These are phyloP conservation scores for Apiotrichum veenhuisii DNA, from an alignment of 1,284 basidiomycete genomes.

Conservation along the genomic window DNA sequence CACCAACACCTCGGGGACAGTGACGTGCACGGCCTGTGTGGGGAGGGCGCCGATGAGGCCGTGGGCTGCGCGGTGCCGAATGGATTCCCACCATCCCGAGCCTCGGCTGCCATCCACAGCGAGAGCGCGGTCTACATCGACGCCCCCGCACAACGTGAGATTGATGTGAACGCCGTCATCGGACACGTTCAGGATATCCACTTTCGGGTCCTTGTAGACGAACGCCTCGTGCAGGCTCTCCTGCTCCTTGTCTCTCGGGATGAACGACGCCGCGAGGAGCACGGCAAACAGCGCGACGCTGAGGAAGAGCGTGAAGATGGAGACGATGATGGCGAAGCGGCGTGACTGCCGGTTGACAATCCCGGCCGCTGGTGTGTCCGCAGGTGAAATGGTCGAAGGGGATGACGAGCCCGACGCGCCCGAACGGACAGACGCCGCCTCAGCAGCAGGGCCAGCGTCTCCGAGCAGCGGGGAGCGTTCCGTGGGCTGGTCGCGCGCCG, in stretches of 20 bases:
- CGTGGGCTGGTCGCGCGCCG: slow-evolving; percentile 4
- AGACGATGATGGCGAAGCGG: slow-evolving; percentile 18
- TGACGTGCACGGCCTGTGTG: slow-evolving; percentile 19
- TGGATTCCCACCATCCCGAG: slow-evolving; percentile 42
- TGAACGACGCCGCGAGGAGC: slow-evolving; percentile 34
- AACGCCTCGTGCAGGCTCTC: slow-evolving; percentile 2
- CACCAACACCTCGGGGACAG: slow-evolving; percentile 15
- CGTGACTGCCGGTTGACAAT: background rate
- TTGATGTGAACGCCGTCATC: slow-evolving; percentile 42
- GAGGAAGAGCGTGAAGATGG: slow-evolving; percentile 28
- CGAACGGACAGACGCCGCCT: background rate
- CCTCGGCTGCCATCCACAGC: slow-evolving; percentile 35
- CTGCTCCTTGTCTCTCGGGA: slow-evolving; percentile 3
- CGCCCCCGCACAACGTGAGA: slow-evolving; percentile 34
- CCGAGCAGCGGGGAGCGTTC: slow-evolving; percentile 22
- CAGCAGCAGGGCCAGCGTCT: background rate
- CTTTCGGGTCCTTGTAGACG: slow-evolving; percentile 5
- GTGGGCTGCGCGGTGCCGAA: slow-evolving; percentile 28
- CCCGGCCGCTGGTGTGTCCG: background rate
- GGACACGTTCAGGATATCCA: slow-evolving; percentile 41
- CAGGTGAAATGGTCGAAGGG: too few relatives aligned
- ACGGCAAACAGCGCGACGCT: slow-evolving; percentile 27
- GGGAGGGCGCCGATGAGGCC: slow-evolving; percentile 19
- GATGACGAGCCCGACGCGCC: too few relatives aligned
- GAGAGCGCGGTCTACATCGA: slow-evolving; percentile 40